Conservation (phyloP, 805 yeast genomes). For the Jamesozyma hellenica region DNA sequence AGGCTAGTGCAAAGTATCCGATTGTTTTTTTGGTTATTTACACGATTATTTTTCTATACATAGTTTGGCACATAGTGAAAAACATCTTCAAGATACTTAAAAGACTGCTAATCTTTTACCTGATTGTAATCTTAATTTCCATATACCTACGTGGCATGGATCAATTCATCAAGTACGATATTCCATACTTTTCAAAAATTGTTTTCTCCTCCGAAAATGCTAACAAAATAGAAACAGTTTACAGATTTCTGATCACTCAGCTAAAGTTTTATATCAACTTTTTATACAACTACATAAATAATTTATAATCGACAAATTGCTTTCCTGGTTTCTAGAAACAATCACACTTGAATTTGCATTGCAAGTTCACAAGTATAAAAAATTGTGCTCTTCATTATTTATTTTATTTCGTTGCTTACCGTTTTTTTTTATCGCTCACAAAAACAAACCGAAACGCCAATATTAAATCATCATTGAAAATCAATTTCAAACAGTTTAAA, state of each 20-base stretch:
- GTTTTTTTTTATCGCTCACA: no score
- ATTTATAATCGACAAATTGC: not conserved
- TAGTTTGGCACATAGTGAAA: slow-evolving; percentile 23
- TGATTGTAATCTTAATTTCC: slow-evolving; percentile 16
- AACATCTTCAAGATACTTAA: slow-evolving; percentile 26
- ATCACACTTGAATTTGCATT: not conserved
- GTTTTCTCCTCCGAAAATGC: slow-evolving; percentile 1
- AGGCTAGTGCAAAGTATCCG: slow-evolving; percentile 27
- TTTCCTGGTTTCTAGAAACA: not conserved
- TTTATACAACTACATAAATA: not conserved
- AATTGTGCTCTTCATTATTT: not conserved
- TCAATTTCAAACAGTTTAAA: no score
- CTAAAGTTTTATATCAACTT: slow-evolving; percentile 1
- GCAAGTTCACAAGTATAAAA: not conserved
- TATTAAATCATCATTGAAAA: no score
- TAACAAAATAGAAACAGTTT: not conserved
- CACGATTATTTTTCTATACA: slow-evolving; percentile 13
- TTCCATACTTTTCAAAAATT: slow-evolving; percentile 15
- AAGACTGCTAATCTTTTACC: slow-evolving; percentile 11
- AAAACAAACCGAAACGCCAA: no score
- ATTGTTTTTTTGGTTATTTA: slow-evolving; percentile 18
- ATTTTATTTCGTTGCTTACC: no score
- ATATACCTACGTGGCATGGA: slow-evolving; percentile 29
- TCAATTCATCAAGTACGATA: slow-evolving; percentile 13
- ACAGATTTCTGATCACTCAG: not conserved